Conservation (phyloP, 1,284 basidiomycete species). For the Xerocomus cyaneibrunnescens region DNA sequence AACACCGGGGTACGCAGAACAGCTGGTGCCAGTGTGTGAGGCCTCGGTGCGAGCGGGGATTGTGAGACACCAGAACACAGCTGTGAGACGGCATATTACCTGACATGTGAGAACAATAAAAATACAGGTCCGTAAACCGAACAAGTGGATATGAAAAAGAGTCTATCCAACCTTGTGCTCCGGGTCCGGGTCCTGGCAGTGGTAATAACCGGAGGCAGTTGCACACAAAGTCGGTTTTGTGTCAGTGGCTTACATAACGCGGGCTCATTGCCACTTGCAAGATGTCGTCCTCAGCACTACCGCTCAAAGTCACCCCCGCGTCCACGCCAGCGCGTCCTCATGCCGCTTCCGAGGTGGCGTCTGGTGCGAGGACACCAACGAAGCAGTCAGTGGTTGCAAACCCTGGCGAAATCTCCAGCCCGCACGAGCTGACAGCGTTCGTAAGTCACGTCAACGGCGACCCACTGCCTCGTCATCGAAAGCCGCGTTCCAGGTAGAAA, state of each 20-base stretch:
- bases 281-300: constrained; percentile 49
- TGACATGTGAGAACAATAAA: constrained; percentile 11
- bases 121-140: too few species aligned
- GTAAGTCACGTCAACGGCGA: constrained; percentile 44
- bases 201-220: not conserved
- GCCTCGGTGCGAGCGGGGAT: too few species aligned
- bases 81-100: not conserved
- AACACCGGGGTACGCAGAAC: not conserved
- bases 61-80: constrained; percentile 5
- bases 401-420: constrained; percentile 68
- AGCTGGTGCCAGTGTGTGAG: too few species aligned
- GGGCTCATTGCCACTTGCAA: not conserved
- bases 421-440: constrained; percentile 81
- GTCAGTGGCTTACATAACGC: constrained; percentile 19
- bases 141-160: too few species aligned
- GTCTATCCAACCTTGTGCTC: too few species aligned
- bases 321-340: constrained; percentile 46
- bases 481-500: constrained; percentile 60
- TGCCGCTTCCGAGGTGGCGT: constrained; percentile 32
- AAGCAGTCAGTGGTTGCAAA: constrained; percentile 37
- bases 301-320: constrained; percentile 54
- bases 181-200: too few species aligned
- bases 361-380: constrained; percentile 49
- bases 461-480: not conserved
- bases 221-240: constrained; percentile 15